Percentiles rank a stretch among this genome's conserved stretches.
Evolutionary conservation across 108 stramenopile genomes (phyloP).

Genomic region (Skeletonema grethae): DNA sequence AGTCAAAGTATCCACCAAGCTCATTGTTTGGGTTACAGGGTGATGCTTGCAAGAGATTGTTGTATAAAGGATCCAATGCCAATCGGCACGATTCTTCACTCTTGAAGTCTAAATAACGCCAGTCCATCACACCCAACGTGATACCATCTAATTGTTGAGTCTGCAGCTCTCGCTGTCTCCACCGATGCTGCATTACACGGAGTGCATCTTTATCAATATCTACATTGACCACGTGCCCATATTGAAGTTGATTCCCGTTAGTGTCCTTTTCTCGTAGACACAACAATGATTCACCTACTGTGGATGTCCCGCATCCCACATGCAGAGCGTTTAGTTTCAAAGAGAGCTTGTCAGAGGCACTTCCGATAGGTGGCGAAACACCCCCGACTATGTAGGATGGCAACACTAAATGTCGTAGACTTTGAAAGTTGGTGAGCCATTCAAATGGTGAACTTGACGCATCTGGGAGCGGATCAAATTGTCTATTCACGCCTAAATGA

Average conservation of each 20-base stretch:
- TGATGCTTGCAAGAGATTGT: conserved; percentile 2
- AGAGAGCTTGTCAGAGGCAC: background rate
- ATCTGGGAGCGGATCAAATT: background rate
- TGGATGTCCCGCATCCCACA: conserved; percentile 79
- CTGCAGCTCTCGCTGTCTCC: conserved; percentile 32
- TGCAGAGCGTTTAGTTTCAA: conserved; percentile 59
- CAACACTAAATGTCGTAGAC: conserved; percentile 30
- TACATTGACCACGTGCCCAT: conserved; percentile 64
- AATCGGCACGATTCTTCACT: conserved; percentile 21
- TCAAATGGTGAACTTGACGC: conserved; percentile 34
- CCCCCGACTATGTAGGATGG: conserved; percentile 32
- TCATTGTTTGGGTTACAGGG: background rate
- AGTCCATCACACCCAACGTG: conserved; percentile 38
- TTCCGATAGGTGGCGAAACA: background rate
- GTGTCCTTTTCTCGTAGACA: conserved; percentile 14
- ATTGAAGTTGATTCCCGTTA: conserved; percentile 25
- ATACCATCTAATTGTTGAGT: conserved; percentile 7
- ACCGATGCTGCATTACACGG: conserved; percentile 61
- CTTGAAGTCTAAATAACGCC: conserved; percentile 30
- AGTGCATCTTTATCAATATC: conserved; percentile 67
- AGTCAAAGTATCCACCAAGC: conserved; percentile 52
- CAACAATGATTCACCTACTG: conserved; percentile 70
- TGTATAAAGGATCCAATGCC: conserved; percentile 29
- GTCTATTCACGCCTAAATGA: background rate
- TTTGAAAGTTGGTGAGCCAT: conserved; percentile 49